phyloP scores from a whole-genome alignment of 176 grass and related monocot genomes.

The Otatea glauca region DNA sequence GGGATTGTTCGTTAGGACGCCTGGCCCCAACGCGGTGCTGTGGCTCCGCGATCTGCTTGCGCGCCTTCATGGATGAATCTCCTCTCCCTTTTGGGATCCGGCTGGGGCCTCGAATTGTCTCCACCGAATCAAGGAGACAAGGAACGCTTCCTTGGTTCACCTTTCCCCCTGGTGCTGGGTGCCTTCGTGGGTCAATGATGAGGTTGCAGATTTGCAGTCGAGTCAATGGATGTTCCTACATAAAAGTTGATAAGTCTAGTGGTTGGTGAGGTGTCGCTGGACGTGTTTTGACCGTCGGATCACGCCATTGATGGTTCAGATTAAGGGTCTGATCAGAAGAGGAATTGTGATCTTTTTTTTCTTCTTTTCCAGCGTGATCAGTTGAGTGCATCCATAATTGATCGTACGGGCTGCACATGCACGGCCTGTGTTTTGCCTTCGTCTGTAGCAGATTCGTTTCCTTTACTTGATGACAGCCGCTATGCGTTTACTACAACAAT shows the following conservation, averaged over 20 bases:
- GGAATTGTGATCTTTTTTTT: background rate
- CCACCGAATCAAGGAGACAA: background rate
- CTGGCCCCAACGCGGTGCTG: background rate
- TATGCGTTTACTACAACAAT: background rate
- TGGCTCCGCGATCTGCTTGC: slow-evolving; percentile 6
- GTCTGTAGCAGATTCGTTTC: background rate
- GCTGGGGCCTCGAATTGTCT: slow-evolving; percentile 19
- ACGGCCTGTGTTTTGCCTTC: slow-evolving; percentile 5
- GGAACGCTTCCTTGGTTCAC: background rate
- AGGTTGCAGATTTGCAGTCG: slow-evolving; percentile 23
- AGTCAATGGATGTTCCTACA: slow-evolving; percentile 31
- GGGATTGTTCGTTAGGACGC: slow-evolving; percentile 18
- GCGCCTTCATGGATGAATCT: slow-evolving; percentile 20
- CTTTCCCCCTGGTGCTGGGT: background rate
- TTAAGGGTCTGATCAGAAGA: background rate
- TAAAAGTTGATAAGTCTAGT: background rate
- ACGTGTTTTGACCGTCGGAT: slow-evolving; percentile 39
- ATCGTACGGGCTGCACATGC: slow-evolving; percentile 16
- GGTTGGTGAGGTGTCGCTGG: background rate
- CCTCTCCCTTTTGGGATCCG: slow-evolving; percentile 25
- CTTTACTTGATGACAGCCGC: background rate
- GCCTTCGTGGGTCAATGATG: slow-evolving; percentile 34
- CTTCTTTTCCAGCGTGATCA: background rate
- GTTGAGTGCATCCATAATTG: slow-evolving; percentile 19
- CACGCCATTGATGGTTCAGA: background rate